Evolutionary conservation across 208 protist genomes (phyloP).

Genomic region (Leishmania mexicana): DNA sequence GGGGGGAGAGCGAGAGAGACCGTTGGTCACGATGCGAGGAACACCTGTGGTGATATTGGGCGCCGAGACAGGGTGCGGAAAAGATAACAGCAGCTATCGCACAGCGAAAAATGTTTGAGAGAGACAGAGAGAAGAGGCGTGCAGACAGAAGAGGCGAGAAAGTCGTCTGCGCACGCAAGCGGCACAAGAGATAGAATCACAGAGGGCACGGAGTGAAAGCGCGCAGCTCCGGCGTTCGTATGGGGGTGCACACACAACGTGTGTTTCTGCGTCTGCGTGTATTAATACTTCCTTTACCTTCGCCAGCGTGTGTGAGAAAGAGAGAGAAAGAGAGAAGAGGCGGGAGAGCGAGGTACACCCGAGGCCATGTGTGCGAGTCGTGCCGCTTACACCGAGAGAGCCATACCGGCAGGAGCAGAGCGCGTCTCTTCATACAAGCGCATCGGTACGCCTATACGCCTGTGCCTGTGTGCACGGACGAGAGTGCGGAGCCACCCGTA

Average conservation of each 20-base stretch:
- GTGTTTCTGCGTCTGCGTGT: not conserved
- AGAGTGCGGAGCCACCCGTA: not conserved
- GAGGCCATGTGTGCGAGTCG: not conserved
- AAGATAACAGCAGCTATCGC: not conserved
- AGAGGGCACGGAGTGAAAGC: not conserved
- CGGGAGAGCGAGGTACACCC: not conserved
- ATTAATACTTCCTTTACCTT: not conserved
- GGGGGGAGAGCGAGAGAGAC: not conserved
- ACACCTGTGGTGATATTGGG: not conserved
- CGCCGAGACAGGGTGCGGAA: not conserved
- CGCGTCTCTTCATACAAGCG: not conserved
- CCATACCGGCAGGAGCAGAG: not conserved
- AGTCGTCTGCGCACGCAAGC: not conserved
- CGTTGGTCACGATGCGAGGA: not conserved
- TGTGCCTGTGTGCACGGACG: not conserved
- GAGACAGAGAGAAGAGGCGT: not conserved
- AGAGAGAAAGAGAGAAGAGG: not conserved
- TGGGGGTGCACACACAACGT: not conserved
- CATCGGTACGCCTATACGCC: not conserved
- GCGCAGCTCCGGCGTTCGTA: not conserved
- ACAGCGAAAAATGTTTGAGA: not conserved
- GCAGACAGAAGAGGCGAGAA: not conserved
- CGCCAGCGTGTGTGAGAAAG: not conserved
- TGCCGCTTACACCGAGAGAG: not conserved
- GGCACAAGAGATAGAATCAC: not conserved